These are phyloP conservation scores for Ceratocystis alfenasii DNA, from an alignment of 2,329 filamentous ascomycete species.

Conservation along the genomic window DNA sequence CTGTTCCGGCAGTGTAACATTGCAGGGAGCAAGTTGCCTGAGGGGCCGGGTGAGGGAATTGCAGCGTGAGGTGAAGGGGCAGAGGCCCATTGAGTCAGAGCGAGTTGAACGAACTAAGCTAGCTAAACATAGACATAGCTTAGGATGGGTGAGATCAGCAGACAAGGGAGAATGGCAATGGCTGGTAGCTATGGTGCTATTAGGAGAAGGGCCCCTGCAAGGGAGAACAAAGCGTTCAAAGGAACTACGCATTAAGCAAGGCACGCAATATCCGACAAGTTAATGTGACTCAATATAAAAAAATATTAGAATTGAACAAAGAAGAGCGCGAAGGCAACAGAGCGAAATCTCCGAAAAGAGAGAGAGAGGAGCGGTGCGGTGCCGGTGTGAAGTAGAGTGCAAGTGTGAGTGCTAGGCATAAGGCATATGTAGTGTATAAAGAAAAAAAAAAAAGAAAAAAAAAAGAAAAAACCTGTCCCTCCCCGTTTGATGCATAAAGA, in stretches of 20 bases:
- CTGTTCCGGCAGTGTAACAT: slow-evolving; percentile 71
- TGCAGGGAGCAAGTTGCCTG: slow-evolving; percentile 49
- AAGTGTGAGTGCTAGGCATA: too few species aligned
- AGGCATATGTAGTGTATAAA: not conserved
- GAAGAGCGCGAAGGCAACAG: not conserved
- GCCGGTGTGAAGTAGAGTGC: too few species aligned
- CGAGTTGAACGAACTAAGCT: too few species aligned
- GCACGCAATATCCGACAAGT: not conserved
- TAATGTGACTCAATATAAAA: not conserved
- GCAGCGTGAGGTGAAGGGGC: not conserved
- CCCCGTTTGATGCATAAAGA: slow-evolving; percentile 10
- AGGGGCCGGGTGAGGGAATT: slow-evolving; percentile 33
- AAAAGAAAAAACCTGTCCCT: not conserved
- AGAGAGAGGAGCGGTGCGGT: too few species aligned
- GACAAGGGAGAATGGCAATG: too few species aligned
- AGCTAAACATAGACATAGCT: too few species aligned
- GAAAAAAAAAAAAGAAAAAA: not conserved
- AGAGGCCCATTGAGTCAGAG: too few species aligned
- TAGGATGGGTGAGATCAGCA: too few species aligned
- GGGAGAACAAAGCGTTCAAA: not conserved
- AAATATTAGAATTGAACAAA: not conserved
- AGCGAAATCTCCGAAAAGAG: not conserved
- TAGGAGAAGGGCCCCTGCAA: not conserved
- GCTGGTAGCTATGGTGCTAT: not conserved
- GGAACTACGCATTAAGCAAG: slow-evolving; percentile 4